Conservation (phyloP, 108 stramenopile genomes). For the Skeletonema tropicum region DNA sequence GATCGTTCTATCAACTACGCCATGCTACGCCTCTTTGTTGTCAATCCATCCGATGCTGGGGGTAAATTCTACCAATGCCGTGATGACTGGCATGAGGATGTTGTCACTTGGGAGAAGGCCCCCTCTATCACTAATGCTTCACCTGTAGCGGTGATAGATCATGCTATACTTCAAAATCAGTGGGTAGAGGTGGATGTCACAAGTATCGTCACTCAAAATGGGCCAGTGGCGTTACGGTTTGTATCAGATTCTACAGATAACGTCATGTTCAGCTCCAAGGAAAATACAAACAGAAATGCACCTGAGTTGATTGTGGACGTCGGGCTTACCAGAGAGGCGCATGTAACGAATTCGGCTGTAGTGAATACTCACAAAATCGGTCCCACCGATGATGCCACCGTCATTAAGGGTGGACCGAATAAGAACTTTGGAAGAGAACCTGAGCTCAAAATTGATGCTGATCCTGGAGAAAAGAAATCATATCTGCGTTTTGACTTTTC, state of each 20-base stretch:
- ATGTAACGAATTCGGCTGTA: slow-evolving; percentile 10
- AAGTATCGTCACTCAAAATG: slow-evolving; percentile 26
- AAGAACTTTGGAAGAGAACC: slow-evolving; percentile 34
- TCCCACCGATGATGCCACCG: slow-evolving; percentile 40
- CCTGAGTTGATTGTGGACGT: slow-evolving; percentile 43
- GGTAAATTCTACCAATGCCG: slow-evolving; percentile 38
- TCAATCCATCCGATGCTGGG: slow-evolving; percentile 27
- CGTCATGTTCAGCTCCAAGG: slow-evolving; percentile 47
- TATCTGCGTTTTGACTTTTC: slow-evolving; percentile 44
- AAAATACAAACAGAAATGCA: slow-evolving; percentile 36
- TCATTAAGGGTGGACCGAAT: slow-evolving; percentile 22
- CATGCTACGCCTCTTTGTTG: slow-evolving; percentile 37
- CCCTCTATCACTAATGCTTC: slow-evolving; percentile 27
- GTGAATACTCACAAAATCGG: slow-evolving; percentile 42
- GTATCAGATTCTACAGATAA: slow-evolving; percentile 38
- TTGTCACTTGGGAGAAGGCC: slow-evolving; percentile 38
- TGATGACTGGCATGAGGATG: slow-evolving; percentile 45
- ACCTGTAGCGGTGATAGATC: slow-evolving; percentile 33
- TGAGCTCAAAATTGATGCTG: slow-evolving; percentile 39
- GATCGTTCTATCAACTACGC: slow-evolving; percentile 28
- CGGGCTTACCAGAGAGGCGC: background rate
- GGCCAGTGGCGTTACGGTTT: slow-evolving; percentile 35
- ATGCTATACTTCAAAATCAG: slow-evolving; percentile 18
- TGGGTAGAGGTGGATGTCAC: slow-evolving; percentile 45
- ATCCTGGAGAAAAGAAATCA: slow-evolving; percentile 34